Base-by-base conservation (phyloP, 2,329 filamentous ascomycete species). In the Colletotrichum sp. region DNA sequence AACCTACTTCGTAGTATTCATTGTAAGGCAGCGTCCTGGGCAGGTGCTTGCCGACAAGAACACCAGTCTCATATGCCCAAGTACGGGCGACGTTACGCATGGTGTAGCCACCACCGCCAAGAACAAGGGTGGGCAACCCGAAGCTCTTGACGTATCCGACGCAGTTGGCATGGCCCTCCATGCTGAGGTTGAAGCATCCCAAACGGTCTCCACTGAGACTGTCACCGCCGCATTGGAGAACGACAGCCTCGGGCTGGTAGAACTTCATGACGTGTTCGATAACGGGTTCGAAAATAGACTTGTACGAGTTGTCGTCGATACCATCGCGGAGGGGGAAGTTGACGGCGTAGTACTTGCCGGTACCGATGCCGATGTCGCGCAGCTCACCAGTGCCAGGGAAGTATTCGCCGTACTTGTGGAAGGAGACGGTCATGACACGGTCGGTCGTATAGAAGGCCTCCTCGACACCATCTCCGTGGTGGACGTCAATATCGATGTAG, bases 361-460 rank as follows among this genome's bases (percentile, higher is more conserved):
- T 90, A 76, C 97, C 97, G 76, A 96, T 93, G 36, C 96, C 96
- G 68, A 95, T 96, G 81, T 96, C 95, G 78, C 95, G 90, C 73
- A 97, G 93, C 79, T 96, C 94, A 70, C 96, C 96, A 3, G 96
- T 98, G 64, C 96, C 96, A 0, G 96, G 96, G 85, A 98, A 98
- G 86, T 98, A 98, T 86, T 95, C 95, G 82, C 97, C 96, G 84
- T 98, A 98, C 83, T 98, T 98, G 88, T 99, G 96, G 85, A 97
- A 98, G 1, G 95, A 97, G 21, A 97, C 93, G 0, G 96, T 98
- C 90, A 98, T 96, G 79, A 98, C 96, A 78, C 96, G 93, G 80
- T 98, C 95, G 60, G 95, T 97, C 15, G 95, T 96, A 84, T 96
- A 97, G 83, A 98, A 98, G 4, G 96, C 96, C 83, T 98, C 95